These are phyloP conservation scores for Neonectria punicea DNA, from an alignment of 2,329 filamentous ascomycete species.

Conservation along the genomic window DNA sequence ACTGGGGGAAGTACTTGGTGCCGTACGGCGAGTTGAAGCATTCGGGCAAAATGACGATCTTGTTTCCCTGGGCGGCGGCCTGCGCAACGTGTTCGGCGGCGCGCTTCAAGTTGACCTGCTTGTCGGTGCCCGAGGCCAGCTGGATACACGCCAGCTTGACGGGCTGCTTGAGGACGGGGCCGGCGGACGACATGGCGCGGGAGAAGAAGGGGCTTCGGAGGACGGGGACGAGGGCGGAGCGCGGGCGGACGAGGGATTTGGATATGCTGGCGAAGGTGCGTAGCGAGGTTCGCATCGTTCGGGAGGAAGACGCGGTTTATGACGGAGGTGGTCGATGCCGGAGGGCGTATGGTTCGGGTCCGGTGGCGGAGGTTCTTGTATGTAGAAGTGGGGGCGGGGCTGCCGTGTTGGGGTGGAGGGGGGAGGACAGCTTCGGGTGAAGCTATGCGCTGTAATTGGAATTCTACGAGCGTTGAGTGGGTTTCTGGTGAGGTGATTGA, in stretches of 20 bases:
- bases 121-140: conserved; percentile 83
- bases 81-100: conserved; percentile 86
- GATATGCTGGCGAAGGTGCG: conserved; percentile 25
- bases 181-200: conserved; percentile 50
- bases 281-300: conserved; percentile 36
- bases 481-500: conserved; percentile 19
- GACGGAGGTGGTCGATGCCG: conserved; percentile 11
- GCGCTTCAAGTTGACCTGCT: conserved; percentile 82
- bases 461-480: conserved; percentile 6
- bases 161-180: conserved; percentile 73
- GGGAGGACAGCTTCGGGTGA: neutral
- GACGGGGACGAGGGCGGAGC: conserved; percentile 27
- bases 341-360: conserved; percentile 13
- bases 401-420: neutral
- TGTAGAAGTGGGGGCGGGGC: conserved; percentile 24
- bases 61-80: conserved; percentile 79
- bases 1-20: conserved; percentile 86
- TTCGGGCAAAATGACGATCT: conserved; percentile 92
- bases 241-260: conserved; percentile 25
- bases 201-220: conserved; percentile 34
- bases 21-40: conserved; percentile 99
- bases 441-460: conserved; percentile 3
- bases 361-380: conserved; percentile 5
- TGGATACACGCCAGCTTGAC: conserved; percentile 86
- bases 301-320: conserved; percentile 13